Evolutionary conservation across 2,329 filamentous ascomycete species (phyloP).

Genomic region (Knufia petricola): DNA sequence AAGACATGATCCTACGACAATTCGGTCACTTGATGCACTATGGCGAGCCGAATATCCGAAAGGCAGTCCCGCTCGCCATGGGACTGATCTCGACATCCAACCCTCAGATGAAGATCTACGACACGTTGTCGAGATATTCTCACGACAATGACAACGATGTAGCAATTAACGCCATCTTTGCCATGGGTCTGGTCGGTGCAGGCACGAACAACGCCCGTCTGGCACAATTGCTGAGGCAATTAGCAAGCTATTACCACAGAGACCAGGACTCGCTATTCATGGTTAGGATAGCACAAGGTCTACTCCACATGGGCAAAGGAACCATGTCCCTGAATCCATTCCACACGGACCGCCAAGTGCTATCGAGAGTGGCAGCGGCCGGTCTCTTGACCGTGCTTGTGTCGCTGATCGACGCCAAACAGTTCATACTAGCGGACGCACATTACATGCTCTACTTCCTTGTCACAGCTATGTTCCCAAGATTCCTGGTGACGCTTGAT

Average conservation of each 20-base stretch:
- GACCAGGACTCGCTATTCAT: conserved; percentile 96
- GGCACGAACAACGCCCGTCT: conserved; percentile 97
- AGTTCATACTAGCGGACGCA: conserved; percentile 60
- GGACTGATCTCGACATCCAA: conserved; percentile 94
- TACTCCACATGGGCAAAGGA: conserved; percentile 98
- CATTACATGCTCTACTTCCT: conserved; percentile 98
- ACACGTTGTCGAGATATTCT: conserved; percentile 91
- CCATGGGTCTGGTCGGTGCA: conserved; percentile 93
- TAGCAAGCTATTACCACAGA: conserved; percentile 96
- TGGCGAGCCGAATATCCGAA: conserved; percentile 91
- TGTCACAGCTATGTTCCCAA: conserved; percentile 90
- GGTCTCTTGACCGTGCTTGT: conserved; percentile 84
- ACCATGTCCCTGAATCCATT: conserved; percentile 95
- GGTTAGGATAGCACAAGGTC: conserved; percentile 95
- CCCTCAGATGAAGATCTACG: conserved; percentile 99
- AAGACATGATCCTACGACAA: conserved; percentile 96
- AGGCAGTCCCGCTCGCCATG: conserved; percentile 92
- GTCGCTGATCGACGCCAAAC: conserved; percentile 90
- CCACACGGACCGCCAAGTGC: conserved; percentile 93
- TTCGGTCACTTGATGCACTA: conserved; percentile 99
- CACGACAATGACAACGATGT: conserved; percentile 99
- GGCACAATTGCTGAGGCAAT: conserved; percentile 83
- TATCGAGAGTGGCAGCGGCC: conserved; percentile 82
- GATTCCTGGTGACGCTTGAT: conserved; percentile 92
- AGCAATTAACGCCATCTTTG: conserved; percentile 96